Evolutionary conservation across 2,329 filamentous ascomycete genomes (phyloP).

Genomic region (Coniosporium tulheliwenetii): DNA sequence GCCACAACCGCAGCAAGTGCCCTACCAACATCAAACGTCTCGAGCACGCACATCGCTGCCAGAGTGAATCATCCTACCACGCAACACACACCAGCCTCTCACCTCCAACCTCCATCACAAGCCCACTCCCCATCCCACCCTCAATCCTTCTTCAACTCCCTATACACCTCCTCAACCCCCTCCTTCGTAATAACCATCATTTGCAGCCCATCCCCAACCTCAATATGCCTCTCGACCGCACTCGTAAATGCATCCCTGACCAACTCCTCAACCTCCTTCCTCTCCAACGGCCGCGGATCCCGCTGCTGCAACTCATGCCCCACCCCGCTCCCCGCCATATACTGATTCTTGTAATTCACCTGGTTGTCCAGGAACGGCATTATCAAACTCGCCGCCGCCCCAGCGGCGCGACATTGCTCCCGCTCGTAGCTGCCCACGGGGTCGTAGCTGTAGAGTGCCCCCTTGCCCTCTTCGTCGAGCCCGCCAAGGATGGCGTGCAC

Average conservation of each 20-base stretch:
- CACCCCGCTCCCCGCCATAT: conserved; percentile 69
- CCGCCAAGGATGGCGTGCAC: conserved; percentile 88
- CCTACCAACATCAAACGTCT: too few relatives aligned
- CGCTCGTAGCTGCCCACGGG: conserved; percentile 95
- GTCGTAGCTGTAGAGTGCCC: conserved; percentile 93
- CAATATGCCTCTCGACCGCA: conserved; percentile 95
- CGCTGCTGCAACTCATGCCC: conserved; percentile 68
- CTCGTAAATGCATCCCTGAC: conserved; percentile 97
- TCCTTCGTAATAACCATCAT: conserved; percentile 83
- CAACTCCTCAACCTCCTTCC: conserved; percentile 63
- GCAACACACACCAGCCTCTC: too few relatives aligned
- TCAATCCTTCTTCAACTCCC: conserved; percentile 83
- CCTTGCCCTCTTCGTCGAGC: conserved; percentile 84
- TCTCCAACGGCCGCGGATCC: conserved; percentile 51
- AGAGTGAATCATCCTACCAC: too few relatives aligned
- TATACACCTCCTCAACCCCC: conserved; percentile 74
- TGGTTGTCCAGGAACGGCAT: conserved; percentile 99
- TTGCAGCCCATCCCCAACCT: conserved; percentile 92
- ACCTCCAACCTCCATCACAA: too few relatives aligned
- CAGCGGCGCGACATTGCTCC: conserved; percentile 87
- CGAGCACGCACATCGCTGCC: too few relatives aligned
- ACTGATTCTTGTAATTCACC: conserved; percentile 99
- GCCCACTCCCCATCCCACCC: neutral
- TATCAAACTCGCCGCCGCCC: conserved; percentile 83
- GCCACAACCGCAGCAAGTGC: too few relatives aligned